Percentiles rank a stretch among this genome's conserved stretches.
These are phyloP conservation scores for Juglanconis sp. DNA, from an alignment of 2,329 filamentous ascomycete genomes.

Conservation along the genomic window DNA sequence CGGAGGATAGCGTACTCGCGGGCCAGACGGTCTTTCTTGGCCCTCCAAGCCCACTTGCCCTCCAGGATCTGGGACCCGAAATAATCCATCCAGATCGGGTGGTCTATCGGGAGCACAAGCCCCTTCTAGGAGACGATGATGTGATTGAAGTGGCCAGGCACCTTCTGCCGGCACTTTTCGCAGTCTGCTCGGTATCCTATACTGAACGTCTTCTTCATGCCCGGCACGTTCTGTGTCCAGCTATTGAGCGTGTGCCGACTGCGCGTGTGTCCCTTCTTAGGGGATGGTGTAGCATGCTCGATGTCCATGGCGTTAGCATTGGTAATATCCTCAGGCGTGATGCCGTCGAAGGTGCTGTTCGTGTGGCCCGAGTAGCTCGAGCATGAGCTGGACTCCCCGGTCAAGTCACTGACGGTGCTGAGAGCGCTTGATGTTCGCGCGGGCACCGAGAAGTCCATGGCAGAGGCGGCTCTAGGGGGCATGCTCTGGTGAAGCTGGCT, in stretches of 20 bases:
- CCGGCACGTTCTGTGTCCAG: slow-evolving; percentile 55
- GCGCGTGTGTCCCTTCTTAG: slow-evolving; percentile 53
- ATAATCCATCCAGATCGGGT: slow-evolving; percentile 4
- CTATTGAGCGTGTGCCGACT: slow-evolving; percentile 58
- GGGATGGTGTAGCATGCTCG: slow-evolving; percentile 45
- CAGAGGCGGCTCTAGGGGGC: slow-evolving; percentile 33
- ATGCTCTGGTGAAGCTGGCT: slow-evolving; percentile 31
- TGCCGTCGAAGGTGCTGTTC: background rate
- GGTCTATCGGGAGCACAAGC: slow-evolving; percentile 8
- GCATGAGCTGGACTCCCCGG: background rate
- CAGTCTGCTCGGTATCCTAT: slow-evolving; percentile 78
- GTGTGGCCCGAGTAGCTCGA: slow-evolving; percentile 14
- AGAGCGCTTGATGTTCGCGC: slow-evolving; percentile 15
- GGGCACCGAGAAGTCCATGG: slow-evolving; percentile 28
- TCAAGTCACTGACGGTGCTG: slow-evolving; percentile 25
- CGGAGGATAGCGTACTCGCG: background rate
- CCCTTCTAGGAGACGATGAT: slow-evolving; percentile 61
- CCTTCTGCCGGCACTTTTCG: slow-evolving; percentile 71
- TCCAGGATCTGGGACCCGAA: slow-evolving; percentile 13
- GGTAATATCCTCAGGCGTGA: background rate
- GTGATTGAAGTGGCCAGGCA: slow-evolving; percentile 78
- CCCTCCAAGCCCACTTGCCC: slow-evolving; percentile 13
- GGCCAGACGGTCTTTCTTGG: slow-evolving; percentile 7
- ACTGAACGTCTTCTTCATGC: slow-evolving; percentile 69
- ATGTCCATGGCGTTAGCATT: slow-evolving; percentile 28